These are phyloP conservation scores for Incumbomyces delicatus DNA, from an alignment of 2,329 filamentous ascomycete species.

Conservation along the genomic window DNA sequence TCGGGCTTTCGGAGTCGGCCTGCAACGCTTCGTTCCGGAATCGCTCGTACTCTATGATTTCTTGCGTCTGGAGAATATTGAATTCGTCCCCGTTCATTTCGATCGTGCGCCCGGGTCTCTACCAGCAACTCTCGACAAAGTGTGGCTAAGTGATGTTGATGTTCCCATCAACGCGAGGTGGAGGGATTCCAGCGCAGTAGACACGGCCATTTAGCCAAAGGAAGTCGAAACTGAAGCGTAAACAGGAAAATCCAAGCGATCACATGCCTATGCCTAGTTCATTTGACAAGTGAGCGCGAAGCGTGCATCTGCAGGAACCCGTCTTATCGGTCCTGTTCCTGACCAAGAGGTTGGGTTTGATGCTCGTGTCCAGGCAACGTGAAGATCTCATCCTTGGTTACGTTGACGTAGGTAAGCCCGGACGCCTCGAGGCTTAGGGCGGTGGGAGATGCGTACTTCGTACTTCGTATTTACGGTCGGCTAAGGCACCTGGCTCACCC, in stretches of 20 bases:
- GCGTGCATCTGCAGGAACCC: no score
- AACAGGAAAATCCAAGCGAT: neutral
- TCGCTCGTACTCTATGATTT: conserved; percentile 4
- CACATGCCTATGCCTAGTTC: conserved; percentile 4
- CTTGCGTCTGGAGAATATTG: neutral
- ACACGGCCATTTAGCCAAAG: neutral
- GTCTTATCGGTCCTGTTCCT: no score
- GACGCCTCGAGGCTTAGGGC: no score
- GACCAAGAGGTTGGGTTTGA: no score
- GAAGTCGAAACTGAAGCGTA: neutral
- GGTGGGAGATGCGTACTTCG: no score
- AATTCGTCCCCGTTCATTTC: neutral
- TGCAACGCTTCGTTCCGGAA: conserved; percentile 18
- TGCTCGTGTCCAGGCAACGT: no score
- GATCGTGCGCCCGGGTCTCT: neutral
- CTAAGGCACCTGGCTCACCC: no score
- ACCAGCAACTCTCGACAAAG: no score
- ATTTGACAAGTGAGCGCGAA: neutral
- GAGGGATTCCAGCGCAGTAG: neutral
- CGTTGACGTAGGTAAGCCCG: no score
- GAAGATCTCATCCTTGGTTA: no score
- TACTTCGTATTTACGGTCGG: no score
- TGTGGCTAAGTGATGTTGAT: no score
- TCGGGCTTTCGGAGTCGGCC: conserved; percentile 24
- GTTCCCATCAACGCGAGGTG: neutral